Conservation (phyloP, 495 filamentous ascomycete species). For the Talaromyces ruber region DNA sequence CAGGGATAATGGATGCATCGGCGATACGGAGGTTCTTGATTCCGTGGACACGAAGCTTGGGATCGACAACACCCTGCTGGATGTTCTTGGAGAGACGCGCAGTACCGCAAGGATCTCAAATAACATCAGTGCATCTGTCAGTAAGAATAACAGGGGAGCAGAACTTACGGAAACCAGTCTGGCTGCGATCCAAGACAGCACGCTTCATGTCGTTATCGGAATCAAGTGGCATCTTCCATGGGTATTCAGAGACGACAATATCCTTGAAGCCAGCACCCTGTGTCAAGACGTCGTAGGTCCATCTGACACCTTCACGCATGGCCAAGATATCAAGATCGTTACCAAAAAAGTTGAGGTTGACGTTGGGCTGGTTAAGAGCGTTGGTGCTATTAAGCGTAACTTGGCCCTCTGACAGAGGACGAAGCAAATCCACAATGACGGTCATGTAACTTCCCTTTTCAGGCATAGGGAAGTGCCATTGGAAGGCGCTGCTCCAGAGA, state of each 20-base stretch:
- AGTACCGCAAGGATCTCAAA: constrained; percentile 32
- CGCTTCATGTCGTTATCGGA: constrained; percentile 48
- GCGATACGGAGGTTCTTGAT: constrained; percentile 47
- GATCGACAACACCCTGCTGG: constrained; percentile 32
- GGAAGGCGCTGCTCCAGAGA: constrained; percentile 41
- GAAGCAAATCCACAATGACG: constrained; percentile 52
- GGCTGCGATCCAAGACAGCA: constrained; percentile 35
- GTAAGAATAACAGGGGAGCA: background rate
- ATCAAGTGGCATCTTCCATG: constrained; percentile 50
- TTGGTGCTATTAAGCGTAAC: constrained; percentile 45
- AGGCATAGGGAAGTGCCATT: constrained; percentile 52
- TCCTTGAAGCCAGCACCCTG: constrained; percentile 37
- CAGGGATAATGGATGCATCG: constrained; percentile 49
- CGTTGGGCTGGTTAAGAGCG: constrained; percentile 39
- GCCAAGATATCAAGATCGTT: constrained; percentile 33
- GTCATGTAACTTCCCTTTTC: constrained; percentile 40
- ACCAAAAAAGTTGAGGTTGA: constrained; percentile 41
- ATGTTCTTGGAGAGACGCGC: constrained; percentile 37
- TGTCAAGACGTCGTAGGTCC: constrained; percentile 30
- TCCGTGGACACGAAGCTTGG: constrained; percentile 28
- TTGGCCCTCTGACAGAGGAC: constrained; percentile 39
- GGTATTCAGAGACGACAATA: constrained; percentile 40
- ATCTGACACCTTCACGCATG: constrained; percentile 34
- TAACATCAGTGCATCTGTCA: background rate
- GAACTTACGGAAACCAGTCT: constrained; percentile 28